Evolutionary conservation across 192 early-diverging fungal species (phyloP).

Genomic region (Rhizophagus prolifer): DNA sequence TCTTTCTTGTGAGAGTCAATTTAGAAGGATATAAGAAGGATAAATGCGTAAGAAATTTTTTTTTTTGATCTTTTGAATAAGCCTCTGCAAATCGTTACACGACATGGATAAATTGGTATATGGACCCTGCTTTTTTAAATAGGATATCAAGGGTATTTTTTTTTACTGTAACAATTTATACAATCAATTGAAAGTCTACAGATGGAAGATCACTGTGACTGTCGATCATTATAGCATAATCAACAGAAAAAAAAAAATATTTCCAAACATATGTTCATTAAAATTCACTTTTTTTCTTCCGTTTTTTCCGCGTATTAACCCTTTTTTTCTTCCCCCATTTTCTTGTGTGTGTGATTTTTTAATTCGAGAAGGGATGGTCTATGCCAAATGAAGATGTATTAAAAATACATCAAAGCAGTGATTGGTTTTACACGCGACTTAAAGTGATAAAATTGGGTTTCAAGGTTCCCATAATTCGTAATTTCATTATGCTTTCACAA

Average conservation of each 20-base stretch:
- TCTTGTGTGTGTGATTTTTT: background rate
- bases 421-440: background rate
- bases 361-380: background rate
- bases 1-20: background rate
- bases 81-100: background rate
- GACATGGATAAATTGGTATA: constrained; percentile 11
- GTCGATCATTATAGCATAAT: background rate
- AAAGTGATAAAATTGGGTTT: background rate
- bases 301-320: background rate
- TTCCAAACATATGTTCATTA: background rate
- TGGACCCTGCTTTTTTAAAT: constrained; percentile 15
- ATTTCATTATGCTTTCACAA: constrained; percentile 6
- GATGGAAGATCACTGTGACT: background rate
- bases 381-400: constrained; percentile 11
- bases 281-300: background rate
- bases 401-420: background rate
- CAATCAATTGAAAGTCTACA: background rate
- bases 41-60: background rate
- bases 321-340: background rate
- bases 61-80: background rate
- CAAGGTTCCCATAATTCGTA: constrained; percentile 16
- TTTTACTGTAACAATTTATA: background rate
- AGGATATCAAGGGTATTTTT: background rate
- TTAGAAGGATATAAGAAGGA: background rate
- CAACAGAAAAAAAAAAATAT: background rate